Evolutionary conservation across 345 rosid genomes (phyloP).

Genomic region (Rhodamnia rubescens): DNA sequence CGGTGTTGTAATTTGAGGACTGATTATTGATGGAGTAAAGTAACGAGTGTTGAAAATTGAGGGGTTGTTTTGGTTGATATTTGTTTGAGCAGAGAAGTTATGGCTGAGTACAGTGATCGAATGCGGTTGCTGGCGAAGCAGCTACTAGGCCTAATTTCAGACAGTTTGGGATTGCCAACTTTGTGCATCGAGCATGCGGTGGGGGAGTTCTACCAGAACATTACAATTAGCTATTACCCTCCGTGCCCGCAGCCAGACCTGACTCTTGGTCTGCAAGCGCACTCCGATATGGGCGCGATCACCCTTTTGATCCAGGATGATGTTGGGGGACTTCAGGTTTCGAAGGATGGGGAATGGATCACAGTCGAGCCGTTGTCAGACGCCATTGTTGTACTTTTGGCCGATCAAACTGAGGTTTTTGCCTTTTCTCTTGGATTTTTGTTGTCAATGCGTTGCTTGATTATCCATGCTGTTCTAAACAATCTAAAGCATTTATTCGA

Average conservation of each 20-base stretch:
- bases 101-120: slow-evolving; percentile 46
- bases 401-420: slow-evolving; percentile 79
- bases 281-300: slow-evolving; percentile 75
- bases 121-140: slow-evolving; percentile 49
- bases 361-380: slow-evolving; percentile 44
- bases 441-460: not conserved
- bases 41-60: not conserved
- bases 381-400: slow-evolving; percentile 60
- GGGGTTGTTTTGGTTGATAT: not conserved
- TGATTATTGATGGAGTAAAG: not conserved
- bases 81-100: slow-evolving; percentile 28
- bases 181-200: slow-evolving; percentile 48
- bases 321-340: slow-evolving; percentile 73
- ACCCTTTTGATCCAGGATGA: slow-evolving; percentile 81
- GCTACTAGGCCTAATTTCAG: slow-evolving; percentile 53
- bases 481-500: not conserved
- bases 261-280: slow-evolving; percentile 81
- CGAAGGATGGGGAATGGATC: slow-evolving; percentile 59
- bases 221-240: slow-evolving; percentile 78
- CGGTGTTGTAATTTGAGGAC: not conserved
- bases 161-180: slow-evolving; percentile 43
- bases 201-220: slow-evolving; percentile 79
- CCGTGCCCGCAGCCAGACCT: slow-evolving; percentile 88
- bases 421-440: not conserved
- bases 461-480: not conserved